Base-by-base conservation (phyloP, 176 grass and related monocot genomes). In the Pharus latifolius region DNA sequence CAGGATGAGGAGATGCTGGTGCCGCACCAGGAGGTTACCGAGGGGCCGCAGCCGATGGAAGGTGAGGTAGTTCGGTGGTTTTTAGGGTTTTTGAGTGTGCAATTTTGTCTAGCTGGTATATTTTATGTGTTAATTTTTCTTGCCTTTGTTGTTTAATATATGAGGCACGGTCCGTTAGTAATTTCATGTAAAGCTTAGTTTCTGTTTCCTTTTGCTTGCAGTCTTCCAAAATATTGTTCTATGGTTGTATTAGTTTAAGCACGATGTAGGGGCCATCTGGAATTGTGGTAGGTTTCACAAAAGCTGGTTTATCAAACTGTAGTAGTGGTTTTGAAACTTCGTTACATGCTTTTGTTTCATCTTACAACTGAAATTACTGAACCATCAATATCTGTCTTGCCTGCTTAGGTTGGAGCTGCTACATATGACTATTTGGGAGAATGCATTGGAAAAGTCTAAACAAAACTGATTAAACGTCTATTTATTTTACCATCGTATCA, bases 1-100 rank as follows among this genome's bases (percentile, higher is more conserved):
- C 69, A 80, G 66, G 85, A 83, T 33, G 79, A 83, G 69, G 88
- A 91, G 76, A 83, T 91, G 82, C 60, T 83, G 38, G 83, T 91
- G 7, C 83, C 79, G 0, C 65, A 76, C 5, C 83, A 79, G 65
- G 79, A 86, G 17, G 54, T 50, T 2, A 32, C 85, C 10, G 69
- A 82, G 70, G 88, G 83, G 4, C 74, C 83, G 3, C 88, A 83
- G 49, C 75, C 79, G 2, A 91, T 91, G 88, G 79, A 91, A 44
- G 88, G 88, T 91, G 70, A 75, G 48, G 6, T 54, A 31, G 69
- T 44, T 55, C 44, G 4, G 24, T 18, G 24, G 32, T 19, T 32
- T 71, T 31, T 20, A 20, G n/a, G 33, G 31, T 42, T 64, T 76
- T 69, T 15, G 48, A 4, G 2, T 2, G 6, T 40, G 18, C 45